Evolutionary conservation across 306 rosid genomes (phyloP).

Genomic region (Acmispon strigosus): DNA sequence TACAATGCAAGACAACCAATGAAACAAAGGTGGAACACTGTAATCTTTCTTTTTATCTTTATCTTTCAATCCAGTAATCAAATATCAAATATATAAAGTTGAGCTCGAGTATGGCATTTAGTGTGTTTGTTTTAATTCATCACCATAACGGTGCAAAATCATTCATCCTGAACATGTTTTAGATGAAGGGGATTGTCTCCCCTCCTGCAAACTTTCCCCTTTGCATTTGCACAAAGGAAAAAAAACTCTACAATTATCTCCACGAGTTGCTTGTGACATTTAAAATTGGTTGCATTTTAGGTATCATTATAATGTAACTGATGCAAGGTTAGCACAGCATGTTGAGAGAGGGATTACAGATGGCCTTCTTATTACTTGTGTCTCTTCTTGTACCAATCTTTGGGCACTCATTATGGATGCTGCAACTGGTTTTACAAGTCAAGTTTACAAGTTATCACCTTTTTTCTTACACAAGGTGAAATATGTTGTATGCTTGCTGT

Average conservation of each 20-base stretch:
- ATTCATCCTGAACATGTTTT: too few species aligned
- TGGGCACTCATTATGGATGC: constrained; percentile 99
- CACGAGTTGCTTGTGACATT: constrained; percentile 3
- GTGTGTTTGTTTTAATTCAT: too few species aligned
- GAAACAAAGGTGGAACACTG: constrained; percentile 75
- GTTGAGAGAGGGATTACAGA: constrained; percentile 93
- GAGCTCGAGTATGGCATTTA: neutral
- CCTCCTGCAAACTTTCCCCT: too few species aligned
- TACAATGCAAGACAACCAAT: constrained; percentile 88
- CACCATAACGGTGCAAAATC: too few species aligned
- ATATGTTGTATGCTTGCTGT: constrained; percentile 11
- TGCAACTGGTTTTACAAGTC: constrained; percentile 78
- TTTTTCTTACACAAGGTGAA: constrained; percentile 83
- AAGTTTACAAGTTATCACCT: constrained; percentile 79
- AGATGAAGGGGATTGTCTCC: too few species aligned
- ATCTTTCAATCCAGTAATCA: neutral
- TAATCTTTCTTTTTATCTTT: neutral
- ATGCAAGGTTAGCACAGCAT: constrained; percentile 77
- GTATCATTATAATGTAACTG: constrained; percentile 93
- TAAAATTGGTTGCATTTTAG: constrained; percentile 31
- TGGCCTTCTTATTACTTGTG: constrained; percentile 88
- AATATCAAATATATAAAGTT: neutral
- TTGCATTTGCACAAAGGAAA: too few species aligned
- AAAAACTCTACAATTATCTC: neutral
- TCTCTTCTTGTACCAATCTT: constrained; percentile 82